These are phyloP conservation scores for Petrea volubilis DNA, from an alignment of 257 asterid species.

Conservation along the genomic window DNA sequence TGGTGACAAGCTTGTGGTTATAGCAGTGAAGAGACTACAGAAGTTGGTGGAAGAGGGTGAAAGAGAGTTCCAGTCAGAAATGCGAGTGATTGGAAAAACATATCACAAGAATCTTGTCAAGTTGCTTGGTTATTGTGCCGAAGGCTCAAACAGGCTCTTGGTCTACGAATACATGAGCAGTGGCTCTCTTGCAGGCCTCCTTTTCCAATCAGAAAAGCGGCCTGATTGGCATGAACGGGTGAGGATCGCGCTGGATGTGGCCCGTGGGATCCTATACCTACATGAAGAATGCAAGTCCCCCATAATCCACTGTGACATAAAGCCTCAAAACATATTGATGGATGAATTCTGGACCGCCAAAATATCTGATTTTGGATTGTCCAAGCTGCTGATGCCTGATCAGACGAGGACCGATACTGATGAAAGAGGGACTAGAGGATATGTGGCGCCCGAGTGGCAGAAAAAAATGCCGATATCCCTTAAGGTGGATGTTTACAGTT, in stretches of 20 bases:
- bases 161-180: background rate
- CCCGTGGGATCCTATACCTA: background rate
- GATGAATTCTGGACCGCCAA: background rate
- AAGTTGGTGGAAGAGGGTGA: conserved; percentile 15
- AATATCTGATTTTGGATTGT: background rate
- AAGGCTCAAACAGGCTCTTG: background rate
- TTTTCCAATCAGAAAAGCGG: background rate
- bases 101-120: background rate
- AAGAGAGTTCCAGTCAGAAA: conserved; percentile 10
- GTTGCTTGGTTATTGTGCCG: background rate
- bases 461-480: background rate
- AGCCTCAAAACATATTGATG: conserved; percentile 1
- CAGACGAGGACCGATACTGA: background rate
- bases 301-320: conserved; percentile 15
- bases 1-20: background rate
- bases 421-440: conserved; percentile 11
- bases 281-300: background rate
- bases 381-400: conserved; percentile 10
- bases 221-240: background rate
- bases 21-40: conserved; percentile 16
- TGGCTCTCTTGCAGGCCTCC: background rate
- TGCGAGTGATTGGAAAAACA: background rate
- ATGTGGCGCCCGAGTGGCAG: conserved; percentile 14
- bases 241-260: background rate
- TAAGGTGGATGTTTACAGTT: conserved; percentile 5